Percentiles rank a stretch among this genome's conserved stretches.
Conservation (phyloP, 768 basidiomycete genomes). For the Termitomyces sp. region DNA sequence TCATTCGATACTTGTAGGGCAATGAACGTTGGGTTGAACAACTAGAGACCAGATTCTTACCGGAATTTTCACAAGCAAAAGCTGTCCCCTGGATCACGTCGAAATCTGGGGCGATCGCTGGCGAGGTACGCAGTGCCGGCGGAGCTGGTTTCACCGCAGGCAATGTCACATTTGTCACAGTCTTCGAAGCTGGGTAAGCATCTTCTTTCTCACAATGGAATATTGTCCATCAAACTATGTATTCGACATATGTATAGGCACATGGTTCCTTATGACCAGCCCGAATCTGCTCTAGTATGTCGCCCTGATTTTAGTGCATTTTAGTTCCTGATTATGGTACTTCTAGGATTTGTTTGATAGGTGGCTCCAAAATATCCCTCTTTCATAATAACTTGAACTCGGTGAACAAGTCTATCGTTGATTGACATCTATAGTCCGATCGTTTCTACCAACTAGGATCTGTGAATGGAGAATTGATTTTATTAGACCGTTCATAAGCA, state of each 20-base stretch:
- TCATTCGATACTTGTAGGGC: constrained; percentile 45
- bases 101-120: constrained; percentile 52
- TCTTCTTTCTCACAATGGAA: not conserved
- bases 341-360: constrained; percentile 55
- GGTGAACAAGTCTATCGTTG: no score
- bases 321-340: not conserved
- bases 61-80: constrained; percentile 51
- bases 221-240: not conserved
- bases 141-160: constrained; percentile 64
- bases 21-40: constrained; percentile 73
- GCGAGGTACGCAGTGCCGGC: constrained; percentile 69
- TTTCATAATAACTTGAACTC: no score
- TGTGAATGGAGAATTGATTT: not conserved
- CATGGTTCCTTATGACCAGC: constrained; percentile 90
- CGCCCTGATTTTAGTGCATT: not conserved
- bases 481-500: not conserved
- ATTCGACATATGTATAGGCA: constrained; percentile 57
- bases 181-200: constrained; percentile 77
- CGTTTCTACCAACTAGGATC: not conserved
- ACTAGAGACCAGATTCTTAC: constrained; percentile 58
- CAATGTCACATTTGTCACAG: constrained; percentile 79
- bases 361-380: constrained; percentile 55
- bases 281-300: constrained; percentile 77
- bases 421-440: no score
- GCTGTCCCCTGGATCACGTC: constrained; percentile 55